Evolutionary conservation across 495 filamentous ascomycete species (phyloP).

Genomic region (Neurospora sp.): DNA sequence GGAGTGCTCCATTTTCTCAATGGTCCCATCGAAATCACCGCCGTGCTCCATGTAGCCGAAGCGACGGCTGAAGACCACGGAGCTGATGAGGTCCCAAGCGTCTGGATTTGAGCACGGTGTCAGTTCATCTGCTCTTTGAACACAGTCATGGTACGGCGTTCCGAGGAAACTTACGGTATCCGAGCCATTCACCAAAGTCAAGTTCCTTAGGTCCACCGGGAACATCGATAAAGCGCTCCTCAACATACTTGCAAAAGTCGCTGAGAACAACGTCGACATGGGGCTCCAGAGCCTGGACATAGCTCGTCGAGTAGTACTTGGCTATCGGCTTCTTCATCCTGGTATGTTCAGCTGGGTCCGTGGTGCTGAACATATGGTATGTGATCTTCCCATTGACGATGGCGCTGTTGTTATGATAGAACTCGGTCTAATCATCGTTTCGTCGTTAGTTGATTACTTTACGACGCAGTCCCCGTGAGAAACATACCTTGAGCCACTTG

Average conservation of each 20-base stretch:
- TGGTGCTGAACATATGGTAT: conserved; percentile 25
- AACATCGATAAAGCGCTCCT: conserved; percentile 20
- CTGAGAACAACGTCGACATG: conserved; percentile 24
- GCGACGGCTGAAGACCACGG: conserved; percentile 25
- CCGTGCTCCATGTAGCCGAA: conserved; percentile 31
- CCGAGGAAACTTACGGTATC: conserved; percentile 10
- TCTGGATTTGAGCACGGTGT: conserved; percentile 8
- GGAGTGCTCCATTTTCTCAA: conserved; percentile 29
- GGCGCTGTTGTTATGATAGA: conserved; percentile 27
- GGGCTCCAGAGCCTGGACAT: conserved; percentile 23
- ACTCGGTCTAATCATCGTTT: conserved; percentile 22
- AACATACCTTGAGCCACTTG: conserved; percentile 16
- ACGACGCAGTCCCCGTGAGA: background rate
- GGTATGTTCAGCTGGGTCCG: conserved; percentile 20
- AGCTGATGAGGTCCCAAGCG: conserved; percentile 26
- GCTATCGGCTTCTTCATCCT: conserved; percentile 24
- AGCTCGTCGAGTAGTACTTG: conserved; percentile 26
- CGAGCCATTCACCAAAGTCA: conserved; percentile 25
- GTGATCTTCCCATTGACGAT: conserved; percentile 26
- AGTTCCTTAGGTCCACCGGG: conserved; percentile 8
- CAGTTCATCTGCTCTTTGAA: background rate
- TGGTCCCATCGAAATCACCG: conserved; percentile 26
- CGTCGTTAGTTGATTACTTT: background rate
- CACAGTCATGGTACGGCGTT: background rate
- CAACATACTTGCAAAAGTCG: conserved; percentile 21